These are phyloP conservation scores for Wickerhamomyces strasburgensis DNA, from an alignment of 805 yeast genomes.

Conservation along the genomic window DNA sequence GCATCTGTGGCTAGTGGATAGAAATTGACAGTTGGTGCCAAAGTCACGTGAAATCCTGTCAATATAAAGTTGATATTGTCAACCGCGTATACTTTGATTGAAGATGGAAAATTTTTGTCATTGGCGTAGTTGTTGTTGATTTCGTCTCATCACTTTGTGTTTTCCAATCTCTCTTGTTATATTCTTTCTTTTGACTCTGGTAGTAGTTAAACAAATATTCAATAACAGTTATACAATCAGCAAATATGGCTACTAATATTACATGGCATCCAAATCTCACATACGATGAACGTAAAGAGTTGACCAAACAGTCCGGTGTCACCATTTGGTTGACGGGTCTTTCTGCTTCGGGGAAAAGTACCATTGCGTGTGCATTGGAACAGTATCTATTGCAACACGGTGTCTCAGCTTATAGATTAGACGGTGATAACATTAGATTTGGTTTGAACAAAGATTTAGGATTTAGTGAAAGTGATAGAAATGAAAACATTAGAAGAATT, in stretches of 20 bases:
- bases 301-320: slow-evolving; percentile 78
- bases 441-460: slow-evolving; percentile 95
- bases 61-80: too few species aligned
- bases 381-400: slow-evolving; percentile 68
- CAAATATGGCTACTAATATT: slow-evolving; percentile 94
- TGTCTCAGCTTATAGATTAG: slow-evolving; percentile 77
- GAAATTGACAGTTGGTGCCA: slow-evolving; percentile 3
- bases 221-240: too few species aligned
- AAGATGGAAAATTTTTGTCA: too few species aligned
- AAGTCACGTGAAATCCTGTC: slow-evolving; percentile 27
- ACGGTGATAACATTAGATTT: slow-evolving; percentile 91
- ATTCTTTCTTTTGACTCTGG: too few species aligned
- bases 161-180: too few species aligned
- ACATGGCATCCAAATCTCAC: slow-evolving; percentile 94
- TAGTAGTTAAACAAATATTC: too few species aligned
- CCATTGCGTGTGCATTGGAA: slow-evolving; percentile 93
- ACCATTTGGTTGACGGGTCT: slow-evolving; percentile 95
- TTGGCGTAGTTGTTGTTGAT: background rate
- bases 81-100: too few species aligned
- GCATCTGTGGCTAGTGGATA: slow-evolving; percentile 2
- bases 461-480: slow-evolving; percentile 84
- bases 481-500: slow-evolving; percentile 92
- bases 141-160: too few species aligned
- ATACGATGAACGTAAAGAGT: slow-evolving; percentile 67
- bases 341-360: slow-evolving; percentile 86